Evolutionary conservation across 2,329 filamentous ascomycete genomes (phyloP).

Genomic region (Botryotinia convoluta): DNA sequence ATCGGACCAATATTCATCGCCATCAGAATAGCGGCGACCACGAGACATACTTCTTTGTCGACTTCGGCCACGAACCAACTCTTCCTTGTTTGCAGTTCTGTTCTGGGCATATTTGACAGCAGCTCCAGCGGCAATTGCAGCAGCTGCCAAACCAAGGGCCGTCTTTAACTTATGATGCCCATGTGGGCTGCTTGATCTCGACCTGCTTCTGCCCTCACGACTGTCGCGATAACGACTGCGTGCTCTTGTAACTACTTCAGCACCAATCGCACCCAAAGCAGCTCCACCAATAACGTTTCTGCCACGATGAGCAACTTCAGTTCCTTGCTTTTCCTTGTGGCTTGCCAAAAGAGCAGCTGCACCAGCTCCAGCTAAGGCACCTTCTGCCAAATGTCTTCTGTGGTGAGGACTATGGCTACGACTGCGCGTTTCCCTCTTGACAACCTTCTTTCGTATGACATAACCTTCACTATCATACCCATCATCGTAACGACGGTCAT

Average conservation of each 20-base stretch:
- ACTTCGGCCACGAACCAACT: constrained; percentile 52
- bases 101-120: constrained; percentile 62
- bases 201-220: constrained; percentile 41
- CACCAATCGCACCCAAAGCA: constrained; percentile 60
- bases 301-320: constrained; percentile 33
- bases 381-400: constrained; percentile 60
- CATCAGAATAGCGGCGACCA: constrained; percentile 44
- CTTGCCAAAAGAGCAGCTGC: constrained; percentile 57
- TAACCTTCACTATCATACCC: constrained; percentile 47
- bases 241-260: constrained; percentile 58
- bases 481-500: constrained; percentile 43
- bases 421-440: constrained; percentile 50
- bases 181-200: constrained; percentile 36
- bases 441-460: constrained; percentile 40
- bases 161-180: constrained; percentile 54
- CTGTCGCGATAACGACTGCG: constrained; percentile 59
- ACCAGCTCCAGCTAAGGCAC: constrained; percentile 63
- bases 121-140: constrained; percentile 62
- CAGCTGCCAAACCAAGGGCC: constrained; percentile 60
- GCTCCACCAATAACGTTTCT: constrained; percentile 48
- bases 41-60: constrained; percentile 46
- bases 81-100: constrained; percentile 59
- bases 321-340: constrained; percentile 46
- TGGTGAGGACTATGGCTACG: constrained; percentile 50
- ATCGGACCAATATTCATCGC: constrained; percentile 24